phyloP scores from a whole-genome alignment of 2,329 filamentous ascomycete species.

The Orbilia oligospora region DNA sequence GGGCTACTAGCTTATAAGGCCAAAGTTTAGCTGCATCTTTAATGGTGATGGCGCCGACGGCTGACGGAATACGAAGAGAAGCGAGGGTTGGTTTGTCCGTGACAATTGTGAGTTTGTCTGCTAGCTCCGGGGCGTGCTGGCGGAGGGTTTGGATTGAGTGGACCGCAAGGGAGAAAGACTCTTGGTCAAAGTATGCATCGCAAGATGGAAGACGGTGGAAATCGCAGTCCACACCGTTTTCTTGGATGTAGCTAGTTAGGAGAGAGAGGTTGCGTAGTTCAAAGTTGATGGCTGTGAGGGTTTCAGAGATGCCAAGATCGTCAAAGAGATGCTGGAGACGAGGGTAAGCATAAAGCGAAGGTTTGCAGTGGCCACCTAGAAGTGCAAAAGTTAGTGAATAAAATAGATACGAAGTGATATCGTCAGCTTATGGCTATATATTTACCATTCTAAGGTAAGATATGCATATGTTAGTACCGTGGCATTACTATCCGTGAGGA shows the following conservation, averaged over 20 bases:
- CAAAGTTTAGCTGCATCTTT: constrained; percentile 79
- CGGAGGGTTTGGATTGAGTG: constrained; percentile 71
- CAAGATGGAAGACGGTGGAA: constrained; percentile 77
- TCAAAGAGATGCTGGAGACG: constrained; percentile 71
- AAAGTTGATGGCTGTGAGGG: constrained; percentile 69
- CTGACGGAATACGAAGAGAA: constrained; percentile 72
- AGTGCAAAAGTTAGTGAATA: constrained; percentile 19
- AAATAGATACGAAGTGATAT: neutral
- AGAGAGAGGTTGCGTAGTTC: constrained; percentile 78
- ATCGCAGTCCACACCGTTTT: constrained; percentile 77
- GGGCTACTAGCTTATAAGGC: constrained; percentile 87
- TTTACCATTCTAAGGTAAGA: constrained; percentile 17
- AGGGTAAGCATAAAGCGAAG: constrained; percentile 75
- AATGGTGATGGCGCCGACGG: constrained; percentile 74
- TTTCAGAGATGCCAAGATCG: constrained; percentile 61
- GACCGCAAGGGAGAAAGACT: constrained; percentile 72
- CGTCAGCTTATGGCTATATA: constrained; percentile 11
- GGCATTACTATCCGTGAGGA: neutral
- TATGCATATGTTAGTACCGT: constrained; percentile 4
- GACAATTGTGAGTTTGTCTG: constrained; percentile 67
- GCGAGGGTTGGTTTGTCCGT: constrained; percentile 65
- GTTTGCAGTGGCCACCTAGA: constrained; percentile 82
- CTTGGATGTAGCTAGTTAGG: constrained; percentile 73
- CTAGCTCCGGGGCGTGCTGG: constrained; percentile 73
- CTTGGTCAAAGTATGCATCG: constrained; percentile 74